These are phyloP conservation scores for Aspergillus sojae DNA, from an alignment of 2,329 filamentous ascomycete species.

Conservation along the genomic window DNA sequence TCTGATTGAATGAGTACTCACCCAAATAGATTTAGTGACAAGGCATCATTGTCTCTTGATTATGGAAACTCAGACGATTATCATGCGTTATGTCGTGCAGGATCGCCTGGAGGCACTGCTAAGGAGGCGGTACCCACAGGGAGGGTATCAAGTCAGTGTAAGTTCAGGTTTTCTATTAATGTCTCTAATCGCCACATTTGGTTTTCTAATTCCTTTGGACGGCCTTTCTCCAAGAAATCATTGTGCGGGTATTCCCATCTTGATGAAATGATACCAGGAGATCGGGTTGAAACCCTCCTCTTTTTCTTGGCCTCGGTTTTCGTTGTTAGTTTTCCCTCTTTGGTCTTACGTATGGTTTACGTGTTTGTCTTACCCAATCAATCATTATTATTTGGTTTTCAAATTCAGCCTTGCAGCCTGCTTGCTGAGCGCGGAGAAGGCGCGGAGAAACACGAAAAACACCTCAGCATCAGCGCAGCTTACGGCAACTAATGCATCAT, in stretches of 20 bases:
- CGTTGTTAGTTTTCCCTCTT: neutral
- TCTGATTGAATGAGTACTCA: neutral
- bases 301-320: neutral
- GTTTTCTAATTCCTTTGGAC: neutral
- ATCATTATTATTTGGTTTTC: neutral
- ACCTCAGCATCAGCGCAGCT: neutral
- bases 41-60: neutral
- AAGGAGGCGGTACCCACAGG: slow-evolving; percentile 4
- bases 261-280: neutral
- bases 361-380: neutral
- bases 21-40: neutral
- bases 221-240: neutral
- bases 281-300: neutral
- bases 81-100: slow-evolving; percentile 7
- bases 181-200: neutral
- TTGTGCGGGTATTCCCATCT: neutral
- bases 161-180: neutral
- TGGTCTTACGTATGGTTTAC: neutral
- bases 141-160: slow-evolving; percentile 4
- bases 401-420: neutral
- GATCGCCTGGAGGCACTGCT: slow-evolving; percentile 6
- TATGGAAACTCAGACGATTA: slow-evolving; percentile 1
- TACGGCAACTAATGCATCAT: neutral
- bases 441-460: neutral
- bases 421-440: neutral